Evolutionary conservation across 768 basidiomycete genomes (phyloP), one percentile per base, ranked within the genome.

Genomic region (Phlebiopsis flavidoalba): DNA sequence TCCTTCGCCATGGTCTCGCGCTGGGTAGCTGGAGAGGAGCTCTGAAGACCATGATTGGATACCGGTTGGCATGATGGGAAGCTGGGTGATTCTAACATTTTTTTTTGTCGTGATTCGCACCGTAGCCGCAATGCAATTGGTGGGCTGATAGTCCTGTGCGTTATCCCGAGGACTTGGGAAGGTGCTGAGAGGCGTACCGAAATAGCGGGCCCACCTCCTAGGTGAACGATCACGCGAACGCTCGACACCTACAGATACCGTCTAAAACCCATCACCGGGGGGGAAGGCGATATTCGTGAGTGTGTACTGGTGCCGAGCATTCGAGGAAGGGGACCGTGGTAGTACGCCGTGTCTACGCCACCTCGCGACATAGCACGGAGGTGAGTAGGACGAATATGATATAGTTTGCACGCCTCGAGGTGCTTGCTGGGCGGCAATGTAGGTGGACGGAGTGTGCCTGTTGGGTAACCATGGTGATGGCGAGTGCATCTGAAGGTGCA

Each of bases 1-100:
- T 76, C 84, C 10, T 72, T 84, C 49, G 75, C 78, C 49, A 83
- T 91, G 82, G 75, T 91, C 33, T 82, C 81, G 26, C 76, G 81
- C 37, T 91, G 88, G 89, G 71, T 91, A 33, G 77, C 75, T 24
- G 70, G 73, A 47, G 60, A 74, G 59, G 72, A 76, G 7, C 55
- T 68, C 51, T 70, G 60, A 67, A 22, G 31, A 10, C 12, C 53
- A 49, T 49, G 24, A 49, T 26, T 19, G 24, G 48, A 49, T 11
- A 31, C 26, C 26, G 26, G 26, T 31, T 31, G 40, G 17, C 40
- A 17, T 43, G 40, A 43, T 43, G 40, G 40, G 12, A 43, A 49
- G 12, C 8, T 46, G 45, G 14, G 45, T 31, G 26, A 31, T 31
- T 31, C 26, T 31, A 31, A 31, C 26, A 31, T 31, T 31, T n/a